Conservation (phyloP, 306 rosid species). For the Ceratonia siliqua region DNA sequence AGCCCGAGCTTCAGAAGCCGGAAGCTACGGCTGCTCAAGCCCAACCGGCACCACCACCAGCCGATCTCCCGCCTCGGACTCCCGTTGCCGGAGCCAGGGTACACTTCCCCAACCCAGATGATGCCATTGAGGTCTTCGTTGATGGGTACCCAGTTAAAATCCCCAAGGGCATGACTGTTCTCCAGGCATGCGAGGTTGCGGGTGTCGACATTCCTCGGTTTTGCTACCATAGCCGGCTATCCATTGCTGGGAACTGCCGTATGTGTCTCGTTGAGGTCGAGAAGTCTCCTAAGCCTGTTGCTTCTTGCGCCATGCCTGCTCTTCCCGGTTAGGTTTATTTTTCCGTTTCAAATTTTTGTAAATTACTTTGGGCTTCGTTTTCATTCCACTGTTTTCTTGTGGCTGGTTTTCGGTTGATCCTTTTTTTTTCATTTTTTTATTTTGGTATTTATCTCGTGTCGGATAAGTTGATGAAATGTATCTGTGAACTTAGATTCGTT, state of each 20-base stretch:
- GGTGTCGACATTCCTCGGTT: constrained; percentile 94
- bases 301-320: constrained; percentile 99
- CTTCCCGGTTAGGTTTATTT: constrained; percentile 67
- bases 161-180: constrained; percentile 91
- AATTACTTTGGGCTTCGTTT: background rate
- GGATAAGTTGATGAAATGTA: background rate
- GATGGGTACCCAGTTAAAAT: constrained; percentile 91
- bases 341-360: background rate
- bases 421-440: background rate
- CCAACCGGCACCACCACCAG: constrained; percentile 50
- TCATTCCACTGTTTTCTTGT: background rate
- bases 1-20: constrained; percentile 70
- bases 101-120: constrained; percentile 75
- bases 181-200: constrained; percentile 94
- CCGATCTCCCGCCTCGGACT: constrained; percentile 54
- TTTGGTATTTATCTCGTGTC: background rate
- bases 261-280: constrained; percentile 99
- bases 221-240: constrained; percentile 88
- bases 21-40: constrained; percentile 66
- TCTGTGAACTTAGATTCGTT: background rate
- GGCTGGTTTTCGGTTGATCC: background rate
- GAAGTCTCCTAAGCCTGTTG: constrained; percentile 99
- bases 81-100: constrained; percentile 81
- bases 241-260: constrained; percentile 95
- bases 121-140: constrained; percentile 92